Percentiles rank a stretch among this genome's conserved stretches.
phyloP scores from a whole-genome alignment of 495 filamentous ascomycete species.

The Xylaria curta region DNA sequence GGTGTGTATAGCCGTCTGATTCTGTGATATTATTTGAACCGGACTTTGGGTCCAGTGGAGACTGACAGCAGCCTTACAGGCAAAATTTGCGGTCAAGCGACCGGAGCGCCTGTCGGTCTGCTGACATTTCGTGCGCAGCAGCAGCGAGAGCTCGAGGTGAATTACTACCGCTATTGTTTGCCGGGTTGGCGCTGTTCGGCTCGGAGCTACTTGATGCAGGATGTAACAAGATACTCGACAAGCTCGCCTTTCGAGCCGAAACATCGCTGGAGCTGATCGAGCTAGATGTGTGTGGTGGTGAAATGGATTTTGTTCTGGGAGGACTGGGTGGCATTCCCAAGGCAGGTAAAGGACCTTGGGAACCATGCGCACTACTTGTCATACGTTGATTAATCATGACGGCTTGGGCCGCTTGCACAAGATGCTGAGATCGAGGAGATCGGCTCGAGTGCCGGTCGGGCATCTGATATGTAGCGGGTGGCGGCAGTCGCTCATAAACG shows the following conservation, averaged over 20 bases:
- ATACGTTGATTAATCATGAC: slow-evolving; percentile 46
- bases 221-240: slow-evolving; percentile 45
- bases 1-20: neutral
- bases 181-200: slow-evolving; percentile 47
- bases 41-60: neutral
- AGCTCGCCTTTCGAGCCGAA: slow-evolving; percentile 44
- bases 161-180: slow-evolving; percentile 43
- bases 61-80: slow-evolving; percentile 23
- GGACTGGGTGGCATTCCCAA: slow-evolving; percentile 37
- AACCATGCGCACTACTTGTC: slow-evolving; percentile 33
- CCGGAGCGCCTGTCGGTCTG: slow-evolving; percentile 70
- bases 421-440: slow-evolving; percentile 49
- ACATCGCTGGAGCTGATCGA: slow-evolving; percentile 27
- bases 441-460: slow-evolving; percentile 26
- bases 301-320: slow-evolving; percentile 39
- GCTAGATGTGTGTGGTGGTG: slow-evolving; percentile 42
- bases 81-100: slow-evolving; percentile 65
- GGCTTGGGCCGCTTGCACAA: slow-evolving; percentile 41
- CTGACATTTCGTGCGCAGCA: slow-evolving; percentile 55
- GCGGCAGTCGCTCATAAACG: slow-evolving; percentile 31
- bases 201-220: slow-evolving; percentile 45
- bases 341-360: slow-evolving; percentile 42
- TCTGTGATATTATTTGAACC: neutral
- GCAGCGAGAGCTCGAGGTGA: slow-evolving; percentile 39
- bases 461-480: slow-evolving; percentile 26